phyloP scores from a whole-genome alignment of 2,329 filamentous ascomycete species.

The Trichophyton verrucosum region DNA sequence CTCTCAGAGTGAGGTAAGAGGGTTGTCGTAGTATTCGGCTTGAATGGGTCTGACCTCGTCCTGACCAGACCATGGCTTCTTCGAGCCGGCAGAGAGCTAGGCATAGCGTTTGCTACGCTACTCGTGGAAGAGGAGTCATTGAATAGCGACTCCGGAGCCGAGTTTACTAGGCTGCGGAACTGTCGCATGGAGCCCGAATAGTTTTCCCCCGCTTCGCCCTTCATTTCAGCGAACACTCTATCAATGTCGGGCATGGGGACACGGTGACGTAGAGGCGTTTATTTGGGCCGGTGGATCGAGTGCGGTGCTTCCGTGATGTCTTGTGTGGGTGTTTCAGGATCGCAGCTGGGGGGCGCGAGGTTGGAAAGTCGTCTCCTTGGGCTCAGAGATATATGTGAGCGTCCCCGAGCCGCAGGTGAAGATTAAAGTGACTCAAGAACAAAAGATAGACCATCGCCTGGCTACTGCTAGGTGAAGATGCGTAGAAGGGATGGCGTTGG shows the following conservation, averaged over 20 bases:
- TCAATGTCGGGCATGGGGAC: conserved; percentile 11
- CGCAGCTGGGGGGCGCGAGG: background rate
- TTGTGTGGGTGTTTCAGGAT: background rate
- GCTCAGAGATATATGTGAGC: background rate
- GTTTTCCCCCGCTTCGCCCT: background rate
- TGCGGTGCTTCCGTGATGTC: background rate
- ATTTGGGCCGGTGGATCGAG: background rate
- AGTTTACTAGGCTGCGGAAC: background rate
- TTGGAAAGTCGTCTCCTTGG: background rate
- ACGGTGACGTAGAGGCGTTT: background rate
- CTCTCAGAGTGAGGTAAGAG: background rate
- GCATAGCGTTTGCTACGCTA: background rate
- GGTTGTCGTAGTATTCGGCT: background rate
- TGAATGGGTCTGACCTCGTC: conserved; percentile 1
- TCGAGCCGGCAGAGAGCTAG: background rate
- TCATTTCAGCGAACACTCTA: conserved; percentile 5
- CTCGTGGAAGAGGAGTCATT: background rate
- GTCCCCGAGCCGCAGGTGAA: background rate
- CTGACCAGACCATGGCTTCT: background rate
- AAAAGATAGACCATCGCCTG: background rate
- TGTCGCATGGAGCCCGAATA: background rate
- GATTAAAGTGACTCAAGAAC: background rate
- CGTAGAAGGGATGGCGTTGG: background rate
- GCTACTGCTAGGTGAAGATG: too few species aligned
- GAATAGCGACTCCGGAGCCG: background rate